Percentiles rank a stretch among this genome's conserved stretches.
phyloP scores from a whole-genome alignment of 805 yeast genomes.

The Metschnikowia reukaufii region DNA sequence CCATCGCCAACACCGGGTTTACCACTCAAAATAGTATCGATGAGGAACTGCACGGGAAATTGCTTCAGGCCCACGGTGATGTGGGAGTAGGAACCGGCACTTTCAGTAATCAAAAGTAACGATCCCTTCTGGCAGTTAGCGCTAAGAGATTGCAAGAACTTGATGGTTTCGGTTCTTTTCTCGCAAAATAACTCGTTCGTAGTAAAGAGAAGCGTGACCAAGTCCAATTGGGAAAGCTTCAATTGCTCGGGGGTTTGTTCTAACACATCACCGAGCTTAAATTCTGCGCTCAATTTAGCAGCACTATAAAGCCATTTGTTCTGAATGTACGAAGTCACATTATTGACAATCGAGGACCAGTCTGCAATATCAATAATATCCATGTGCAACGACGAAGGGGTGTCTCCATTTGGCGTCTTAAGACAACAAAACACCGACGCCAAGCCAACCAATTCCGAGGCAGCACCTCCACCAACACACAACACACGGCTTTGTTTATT shows the following conservation, averaged over 20 bases:
- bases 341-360: constrained; percentile 59
- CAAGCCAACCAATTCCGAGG: constrained; percentile 71
- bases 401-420: constrained; percentile 35
- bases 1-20: constrained; percentile 42
- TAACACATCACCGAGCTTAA: constrained; percentile 34
- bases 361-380: constrained; percentile 75
- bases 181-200: constrained; percentile 83
- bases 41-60: constrained; percentile 79
- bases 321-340: constrained; percentile 45
- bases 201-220: constrained; percentile 77
- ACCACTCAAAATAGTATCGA: constrained; percentile 71
- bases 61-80: constrained; percentile 71
- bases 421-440: constrained; percentile 54
- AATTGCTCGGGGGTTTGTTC: constrained; percentile 17
- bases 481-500: constrained; percentile 41
- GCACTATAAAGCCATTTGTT: constrained; percentile 52
- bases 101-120: constrained; percentile 67
- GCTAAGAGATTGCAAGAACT: constrained; percentile 39
- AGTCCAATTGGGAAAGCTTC: constrained; percentile 29
- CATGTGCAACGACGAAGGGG: constrained; percentile 41
- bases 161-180: constrained; percentile 59
- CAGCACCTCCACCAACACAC: constrained; percentile 88
- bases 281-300: constrained; percentile 29
- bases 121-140: constrained; percentile 55
- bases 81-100: constrained; percentile 88